Conservation (phyloP, 768 basidiomycete species). For the Antrodiella citrinella region DNA sequence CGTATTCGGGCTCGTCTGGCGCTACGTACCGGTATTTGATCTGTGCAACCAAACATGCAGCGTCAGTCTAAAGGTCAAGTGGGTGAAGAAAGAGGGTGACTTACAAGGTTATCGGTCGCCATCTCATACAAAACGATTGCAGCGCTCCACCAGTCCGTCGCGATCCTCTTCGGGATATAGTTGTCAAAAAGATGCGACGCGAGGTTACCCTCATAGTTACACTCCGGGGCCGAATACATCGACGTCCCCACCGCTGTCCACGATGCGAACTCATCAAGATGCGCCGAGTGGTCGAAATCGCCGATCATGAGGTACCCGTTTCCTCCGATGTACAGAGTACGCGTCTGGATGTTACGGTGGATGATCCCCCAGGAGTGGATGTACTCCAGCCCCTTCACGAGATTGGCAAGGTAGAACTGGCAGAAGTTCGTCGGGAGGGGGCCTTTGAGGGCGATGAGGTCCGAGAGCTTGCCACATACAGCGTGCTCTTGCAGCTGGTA, state of each 20-base stretch:
- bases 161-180: too few species aligned
- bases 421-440: slow-evolving; percentile 23
- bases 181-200: too few species aligned
- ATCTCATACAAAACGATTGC: slow-evolving; percentile 48
- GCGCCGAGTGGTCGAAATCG: slow-evolving; percentile 39
- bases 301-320: slow-evolving; percentile 48
- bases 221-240: slow-evolving; percentile 42
- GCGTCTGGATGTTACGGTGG: slow-evolving; percentile 52
- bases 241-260: slow-evolving; percentile 38
- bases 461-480: slow-evolving; percentile 35
- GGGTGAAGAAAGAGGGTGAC: slow-evolving; percentile 15
- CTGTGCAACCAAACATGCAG: too few species aligned
- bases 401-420: slow-evolving; percentile 49
- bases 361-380: slow-evolving; percentile 36
- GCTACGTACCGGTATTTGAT: too few species aligned
- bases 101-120: slow-evolving; percentile 29
- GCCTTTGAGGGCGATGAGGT: slow-evolving; percentile 24
- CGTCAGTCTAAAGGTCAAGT: too few species aligned
- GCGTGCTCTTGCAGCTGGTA: slow-evolving; percentile 47
- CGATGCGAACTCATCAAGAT: slow-evolving; percentile 12
- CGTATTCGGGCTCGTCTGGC: too few species aligned
- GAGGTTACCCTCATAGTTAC: too few species aligned
- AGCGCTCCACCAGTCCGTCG: slow-evolving; percentile 55
- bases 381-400: slow-evolving; percentile 40
- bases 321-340: slow-evolving; percentile 45